Percentiles rank a stretch among this genome's conserved stretches.
phyloP scores from a whole-genome alignment of 2,329 filamentous ascomycete genomes.

The Fusarium oligoseptatum region DNA sequence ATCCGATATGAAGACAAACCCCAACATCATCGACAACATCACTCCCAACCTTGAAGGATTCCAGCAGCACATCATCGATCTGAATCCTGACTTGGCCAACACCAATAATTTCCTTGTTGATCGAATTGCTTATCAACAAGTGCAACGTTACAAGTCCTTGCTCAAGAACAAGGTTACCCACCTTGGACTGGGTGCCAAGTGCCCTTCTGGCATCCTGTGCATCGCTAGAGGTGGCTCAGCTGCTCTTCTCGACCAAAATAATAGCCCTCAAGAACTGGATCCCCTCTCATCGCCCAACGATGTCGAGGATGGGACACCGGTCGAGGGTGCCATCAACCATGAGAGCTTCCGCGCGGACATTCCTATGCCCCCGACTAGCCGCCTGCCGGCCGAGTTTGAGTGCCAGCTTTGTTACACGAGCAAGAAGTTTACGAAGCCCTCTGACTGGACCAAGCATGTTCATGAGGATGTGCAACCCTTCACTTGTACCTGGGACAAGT shows the following conservation, averaged over 20 bases:
- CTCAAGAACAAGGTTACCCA: constrained; percentile 80
- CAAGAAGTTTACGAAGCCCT: constrained; percentile 90
- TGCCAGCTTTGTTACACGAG: constrained; percentile 88
- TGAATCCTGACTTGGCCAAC: constrained; percentile 78
- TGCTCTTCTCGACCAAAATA: constrained; percentile 70
- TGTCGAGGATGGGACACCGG: constrained; percentile 75
- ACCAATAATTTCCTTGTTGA: constrained; percentile 76
- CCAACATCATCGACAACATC: constrained; percentile 75
- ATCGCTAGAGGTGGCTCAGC: constrained; percentile 75
- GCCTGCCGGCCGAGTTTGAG: constrained; percentile 88
- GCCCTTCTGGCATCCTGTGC: constrained; percentile 73
- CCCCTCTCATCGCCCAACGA: constrained; percentile 62
- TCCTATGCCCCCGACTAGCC: constrained; percentile 81
- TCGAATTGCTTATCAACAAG: constrained; percentile 85
- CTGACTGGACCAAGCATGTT: constrained; percentile 97
- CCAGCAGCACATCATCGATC: constrained; percentile 75
- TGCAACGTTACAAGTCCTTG: constrained; percentile 82
- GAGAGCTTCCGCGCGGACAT: constrained; percentile 86
- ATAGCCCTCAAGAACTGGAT: constrained; percentile 71
- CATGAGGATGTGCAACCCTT: constrained; percentile 95
- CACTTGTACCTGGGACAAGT: constrained; percentile 89
- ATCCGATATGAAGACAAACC: constrained; percentile 71
- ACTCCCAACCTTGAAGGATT: constrained; percentile 83
- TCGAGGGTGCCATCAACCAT: constrained; percentile 76
- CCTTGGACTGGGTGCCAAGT: constrained; percentile 70